Percentiles rank a stretch among this genome's conserved stretches.
phyloP scores from a whole-genome alignment of 2,329 filamentous ascomycete genomes.

The Phaeophleospora eucalypticola region DNA sequence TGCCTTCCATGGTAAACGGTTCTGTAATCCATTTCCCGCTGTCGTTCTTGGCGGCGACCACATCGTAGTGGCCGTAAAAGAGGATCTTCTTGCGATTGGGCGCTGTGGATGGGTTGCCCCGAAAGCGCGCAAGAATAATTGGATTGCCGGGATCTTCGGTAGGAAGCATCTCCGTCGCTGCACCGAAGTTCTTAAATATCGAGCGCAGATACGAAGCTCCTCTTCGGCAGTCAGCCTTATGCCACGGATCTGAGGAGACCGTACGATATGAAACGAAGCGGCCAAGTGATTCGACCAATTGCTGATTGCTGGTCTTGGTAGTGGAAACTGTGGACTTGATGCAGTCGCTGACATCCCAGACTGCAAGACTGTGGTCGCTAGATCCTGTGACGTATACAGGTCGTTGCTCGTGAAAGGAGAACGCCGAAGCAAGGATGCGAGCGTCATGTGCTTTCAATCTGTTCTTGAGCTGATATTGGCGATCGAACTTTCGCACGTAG shows the following conservation, averaged over 20 bases:
- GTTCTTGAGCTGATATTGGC: conserved; percentile 75
- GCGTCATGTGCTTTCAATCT: conserved; percentile 81
- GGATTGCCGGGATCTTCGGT: conserved; percentile 76
- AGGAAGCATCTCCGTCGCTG: conserved; percentile 83
- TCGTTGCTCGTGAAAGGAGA: conserved; percentile 64
- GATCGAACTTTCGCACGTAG: conserved; percentile 66
- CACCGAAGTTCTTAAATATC: conserved; percentile 88
- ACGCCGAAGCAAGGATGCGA: conserved; percentile 79
- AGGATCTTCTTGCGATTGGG: conserved; percentile 76
- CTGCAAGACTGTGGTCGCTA: conserved; percentile 82
- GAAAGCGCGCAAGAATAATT: conserved; percentile 87
- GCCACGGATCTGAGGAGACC: conserved; percentile 79
- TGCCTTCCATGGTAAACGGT: conserved; percentile 82
- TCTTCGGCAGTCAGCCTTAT: conserved; percentile 84
- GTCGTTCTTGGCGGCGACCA: conserved; percentile 82
- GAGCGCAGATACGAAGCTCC: conserved; percentile 87
- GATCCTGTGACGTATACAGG: conserved; percentile 92
- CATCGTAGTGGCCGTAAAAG: conserved; percentile 98
- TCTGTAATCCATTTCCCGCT: conserved; percentile 80
- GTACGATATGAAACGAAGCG: conserved; percentile 92
- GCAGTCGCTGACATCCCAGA: conserved; percentile 73
- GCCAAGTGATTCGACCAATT: conserved; percentile 62
- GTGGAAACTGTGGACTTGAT: conserved; percentile 42
- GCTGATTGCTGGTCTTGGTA: conserved; percentile 56
- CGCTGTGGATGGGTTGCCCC: conserved; percentile 64